Conservation (phyloP, 371 early-diverging fungal genomes). For the Mucor sp. region DNA sequence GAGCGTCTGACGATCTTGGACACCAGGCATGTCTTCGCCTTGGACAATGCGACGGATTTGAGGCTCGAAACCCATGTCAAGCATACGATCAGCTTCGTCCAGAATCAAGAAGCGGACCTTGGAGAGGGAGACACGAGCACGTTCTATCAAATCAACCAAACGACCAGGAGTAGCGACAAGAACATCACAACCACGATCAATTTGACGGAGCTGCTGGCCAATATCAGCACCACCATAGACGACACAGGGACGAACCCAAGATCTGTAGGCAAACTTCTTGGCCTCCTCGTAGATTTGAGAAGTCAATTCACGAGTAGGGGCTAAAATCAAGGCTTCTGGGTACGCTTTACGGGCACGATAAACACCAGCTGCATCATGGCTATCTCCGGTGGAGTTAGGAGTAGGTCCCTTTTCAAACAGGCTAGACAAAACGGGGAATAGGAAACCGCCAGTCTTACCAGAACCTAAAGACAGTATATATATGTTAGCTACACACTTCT, state of each 20-base stretch:
- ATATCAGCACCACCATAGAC: slow-evolving; percentile 96
- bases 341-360: slow-evolving; percentile 85
- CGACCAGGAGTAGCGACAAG: slow-evolving; percentile 98
- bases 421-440: slow-evolving; percentile 88
- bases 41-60: slow-evolving; percentile 97
- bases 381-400: slow-evolving; percentile 51
- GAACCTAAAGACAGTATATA: slow-evolving; percentile 62
- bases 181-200: slow-evolving; percentile 93
- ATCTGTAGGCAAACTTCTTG: slow-evolving; percentile 84
- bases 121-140: slow-evolving; percentile 79
- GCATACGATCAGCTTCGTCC: slow-evolving; percentile 99
- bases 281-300: slow-evolving; percentile 90
- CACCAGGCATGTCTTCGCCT: slow-evolving; percentile 87
- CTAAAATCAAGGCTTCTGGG: slow-evolving; percentile 87
- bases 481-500: background rate
- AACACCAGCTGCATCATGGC: slow-evolving; percentile 56
- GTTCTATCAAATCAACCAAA: slow-evolving; percentile 93
- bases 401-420: slow-evolving; percentile 91
- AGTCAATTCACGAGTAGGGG: slow-evolving; percentile 98
- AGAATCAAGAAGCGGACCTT: slow-evolving; percentile 86
- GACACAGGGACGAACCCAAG: slow-evolving; percentile 88
- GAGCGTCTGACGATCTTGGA: slow-evolving; percentile 86
- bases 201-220: slow-evolving; percentile 84
- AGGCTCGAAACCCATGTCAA: slow-evolving; percentile 99
- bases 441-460: slow-evolving; percentile 90